Base-by-base conservation (phyloP, 164 flowering plant species). In the Buxus sempervirens region DNA sequence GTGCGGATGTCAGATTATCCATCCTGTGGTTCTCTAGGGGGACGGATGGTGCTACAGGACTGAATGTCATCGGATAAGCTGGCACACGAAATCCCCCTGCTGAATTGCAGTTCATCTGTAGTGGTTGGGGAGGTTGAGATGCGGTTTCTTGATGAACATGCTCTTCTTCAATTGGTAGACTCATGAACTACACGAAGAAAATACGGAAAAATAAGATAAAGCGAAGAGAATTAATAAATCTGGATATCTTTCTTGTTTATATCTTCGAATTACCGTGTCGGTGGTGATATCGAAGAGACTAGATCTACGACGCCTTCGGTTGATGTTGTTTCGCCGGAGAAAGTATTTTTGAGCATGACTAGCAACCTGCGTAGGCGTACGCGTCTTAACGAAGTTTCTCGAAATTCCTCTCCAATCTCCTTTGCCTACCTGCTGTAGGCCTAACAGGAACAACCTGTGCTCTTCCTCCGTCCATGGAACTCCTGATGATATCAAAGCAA, bases 381-480 rank as follows among this genome's bases (percentile, higher is more conserved):
- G 78, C 4, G 91, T 88, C 72, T 86, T 93, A 26, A 93, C 98
- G 53, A 82, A 93, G 81, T 91, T 91, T 58, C 93, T 88, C 1
- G 97, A 87, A 49, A 93, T 93, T 21, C 93, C 94, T 80, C 96
- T 86, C 98, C 98, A 93, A 64, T 93, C 97, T 56, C 98, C 98
- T 78, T 91, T 93, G 64, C 98, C 98, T 0, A 89, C 97, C 62
- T 78, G 85, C 79, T 88, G 84, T 66, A 91, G 75, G 0, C 97
- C 98, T 60, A 85, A 36, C 72, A 93, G 58, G 73, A 93, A 93
- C 9, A 88, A 75, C 76, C 74, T 78, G 70, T 93, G 97, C 72
- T 93, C 97, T 61, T 89, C 96, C 78, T 93, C 98, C 63, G 96
- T 93, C 98, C 98, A 93, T 53, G 98, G 96, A 38, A 88, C 88